Evolutionary conservation across 345 rosid species (phyloP), one percentile per base, ranked within the genome.

Genomic region (Aurinia saxatilis): DNA sequence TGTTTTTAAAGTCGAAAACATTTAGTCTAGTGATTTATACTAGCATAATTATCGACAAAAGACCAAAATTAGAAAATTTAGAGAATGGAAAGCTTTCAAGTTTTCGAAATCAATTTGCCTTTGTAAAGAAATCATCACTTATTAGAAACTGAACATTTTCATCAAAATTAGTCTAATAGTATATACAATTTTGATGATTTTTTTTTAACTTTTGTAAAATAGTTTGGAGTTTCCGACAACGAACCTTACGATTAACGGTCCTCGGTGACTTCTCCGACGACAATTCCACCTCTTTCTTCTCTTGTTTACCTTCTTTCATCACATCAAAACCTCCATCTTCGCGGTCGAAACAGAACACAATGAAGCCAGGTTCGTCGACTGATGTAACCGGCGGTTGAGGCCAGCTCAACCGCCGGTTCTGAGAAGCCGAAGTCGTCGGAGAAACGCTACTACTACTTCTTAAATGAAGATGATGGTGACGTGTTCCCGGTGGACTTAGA

Each of bases 311-410:
- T 60, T 83, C 82, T 58, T 77, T 81, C 7, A 78, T 76, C 4
- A 85, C 82, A 8, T 85, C 81, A 18, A 85, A 79, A 5, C 77
- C 83, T 19, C 91, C 90, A 57, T 83, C 90, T 25, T 85, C 77
- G 30, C 77, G 66, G 66, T 71, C 71, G 17, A 88, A 85, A 59
- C 91, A 76, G 57, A 85, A 85, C 30, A 80, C 88, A 35, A 85
- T 80, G 53, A 76, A 83, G 10, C 84, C 88, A 61, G 73, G 19
- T 45, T 81, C 91, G 10, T 82, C n/a, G n/a, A n/a, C 91, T 16
- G 71, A 69, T 16, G 71, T 69, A 18, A 60, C 75, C 1, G 55
- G 71, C 34, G 44, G 56, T 53, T 59, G 73, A 1, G 67, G 60
- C 65, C 70, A 58, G 56, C 75, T 66, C 37, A 74, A 50, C 34